These are phyloP conservation scores for Citrus unshiu DNA, from an alignment of 345 rosid species.

Conservation along the genomic window DNA sequence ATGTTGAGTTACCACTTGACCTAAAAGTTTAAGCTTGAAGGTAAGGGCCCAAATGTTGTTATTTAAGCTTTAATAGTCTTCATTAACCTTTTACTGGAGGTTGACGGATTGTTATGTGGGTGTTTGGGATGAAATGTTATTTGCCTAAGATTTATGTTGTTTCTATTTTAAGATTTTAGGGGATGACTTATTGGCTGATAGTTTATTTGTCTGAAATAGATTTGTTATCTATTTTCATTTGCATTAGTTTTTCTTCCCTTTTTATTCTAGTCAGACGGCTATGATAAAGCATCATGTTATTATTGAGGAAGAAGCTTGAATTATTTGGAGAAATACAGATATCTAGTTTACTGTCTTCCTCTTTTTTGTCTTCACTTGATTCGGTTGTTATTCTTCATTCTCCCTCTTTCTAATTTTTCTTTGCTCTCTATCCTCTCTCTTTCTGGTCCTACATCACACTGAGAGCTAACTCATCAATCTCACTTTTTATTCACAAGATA, in stretches of 20 bases:
- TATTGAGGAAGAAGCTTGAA: not conserved
- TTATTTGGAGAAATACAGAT: not conserved
- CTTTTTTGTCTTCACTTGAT: not conserved
- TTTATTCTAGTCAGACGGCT: not conserved
- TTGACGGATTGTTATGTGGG: not conserved
- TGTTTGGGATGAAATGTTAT: not conserved
- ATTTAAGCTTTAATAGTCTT: not conserved
- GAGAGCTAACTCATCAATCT: not conserved
- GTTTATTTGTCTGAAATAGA: not conserved
- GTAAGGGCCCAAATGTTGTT: not conserved
- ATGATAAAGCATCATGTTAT: not conserved
- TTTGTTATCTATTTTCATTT: not conserved
- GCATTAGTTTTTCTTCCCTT: not conserved
- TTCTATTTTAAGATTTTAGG: not conserved
- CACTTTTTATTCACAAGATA: not conserved
- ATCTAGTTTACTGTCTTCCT: not conserved
- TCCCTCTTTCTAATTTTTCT: not conserved
- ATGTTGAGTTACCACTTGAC: not conserved
- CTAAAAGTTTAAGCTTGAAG: not conserved
- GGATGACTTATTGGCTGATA: not conserved
- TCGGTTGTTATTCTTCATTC: not conserved
- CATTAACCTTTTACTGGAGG: not conserved
- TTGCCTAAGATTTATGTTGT: not conserved
- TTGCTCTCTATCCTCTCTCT: not conserved
- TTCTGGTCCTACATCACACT: not conserved